phyloP scores from a whole-genome alignment of 1,284 basidiomycete genomes.

The Trichosporon sp. region DNA sequence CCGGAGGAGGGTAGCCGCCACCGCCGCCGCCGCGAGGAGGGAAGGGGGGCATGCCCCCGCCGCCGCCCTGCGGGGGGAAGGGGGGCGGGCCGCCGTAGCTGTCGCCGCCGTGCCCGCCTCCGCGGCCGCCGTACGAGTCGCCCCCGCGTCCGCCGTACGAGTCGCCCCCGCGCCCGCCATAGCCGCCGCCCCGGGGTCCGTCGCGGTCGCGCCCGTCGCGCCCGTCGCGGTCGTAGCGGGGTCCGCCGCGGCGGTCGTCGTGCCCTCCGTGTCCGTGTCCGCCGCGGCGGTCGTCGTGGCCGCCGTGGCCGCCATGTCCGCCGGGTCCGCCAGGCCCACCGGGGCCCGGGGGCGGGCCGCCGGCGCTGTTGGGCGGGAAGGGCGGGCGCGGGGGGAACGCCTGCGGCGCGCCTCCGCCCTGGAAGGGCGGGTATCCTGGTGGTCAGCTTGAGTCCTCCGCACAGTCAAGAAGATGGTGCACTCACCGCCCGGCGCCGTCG shows the following conservation, averaged over 20 bases:
- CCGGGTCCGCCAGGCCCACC: not conserved
- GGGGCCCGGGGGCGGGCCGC: slow-evolving; percentile 3
- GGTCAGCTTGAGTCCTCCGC: not conserved
- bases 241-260: not conserved
- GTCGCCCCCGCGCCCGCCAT: not conserved
- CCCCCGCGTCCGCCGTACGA: not conserved
- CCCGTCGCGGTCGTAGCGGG: not conserved
- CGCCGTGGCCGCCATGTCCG: not conserved
- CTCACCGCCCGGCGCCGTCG: slow-evolving; percentile 23
- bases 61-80: slow-evolving; percentile 55
- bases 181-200: not conserved
- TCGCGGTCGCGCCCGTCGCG: not conserved
- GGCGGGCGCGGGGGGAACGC: slow-evolving; percentile 63
- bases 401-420: slow-evolving; percentile 40
- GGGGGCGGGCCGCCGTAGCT: slow-evolving; percentile 49
- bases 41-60: slow-evolving; percentile 20
- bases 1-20: slow-evolving; percentile 28
- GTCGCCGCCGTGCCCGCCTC: not conserved
- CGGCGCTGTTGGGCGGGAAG: slow-evolving; percentile 56
- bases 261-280: not conserved
- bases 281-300: not conserved
- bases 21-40: slow-evolving; percentile 18
- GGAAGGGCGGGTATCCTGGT: slow-evolving; percentile 13
- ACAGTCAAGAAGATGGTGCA: not conserved
- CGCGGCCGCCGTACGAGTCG: not conserved